Conservation (phyloP, 2,329 filamentous ascomycete species). For the Clonostachys rosea region DNA sequence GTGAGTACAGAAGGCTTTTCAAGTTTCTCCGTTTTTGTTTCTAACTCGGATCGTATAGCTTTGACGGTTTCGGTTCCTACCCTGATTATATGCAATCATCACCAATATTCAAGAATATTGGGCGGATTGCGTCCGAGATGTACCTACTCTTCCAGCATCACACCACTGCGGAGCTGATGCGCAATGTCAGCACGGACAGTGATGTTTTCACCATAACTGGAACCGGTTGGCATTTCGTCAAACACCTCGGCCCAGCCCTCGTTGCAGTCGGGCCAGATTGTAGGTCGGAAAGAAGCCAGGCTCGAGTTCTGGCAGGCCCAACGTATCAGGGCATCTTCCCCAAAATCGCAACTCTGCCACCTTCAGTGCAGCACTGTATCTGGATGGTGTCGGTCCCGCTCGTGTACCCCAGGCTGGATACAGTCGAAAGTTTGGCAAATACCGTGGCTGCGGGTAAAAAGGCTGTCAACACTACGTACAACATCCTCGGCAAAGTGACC, state of each 20-base stretch:
- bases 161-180: conserved; percentile 88
- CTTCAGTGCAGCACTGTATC: conserved; percentile 92
- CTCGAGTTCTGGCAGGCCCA: conserved; percentile 89
- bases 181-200: conserved; percentile 80
- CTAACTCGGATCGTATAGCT: conserved; percentile 44
- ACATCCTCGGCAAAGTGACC: conserved; percentile 90
- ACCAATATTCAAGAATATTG: conserved; percentile 97
- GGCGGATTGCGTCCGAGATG: conserved; percentile 92
- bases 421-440: conserved; percentile 84
- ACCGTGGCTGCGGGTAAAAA: conserved; percentile 95
- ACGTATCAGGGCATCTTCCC: conserved; percentile 98
- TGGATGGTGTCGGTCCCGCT: conserved; percentile 93
- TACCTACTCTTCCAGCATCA: conserved; percentile 98
- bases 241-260: conserved; percentile 87
- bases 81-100: conserved; percentile 98
- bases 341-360: conserved; percentile 85
- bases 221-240: conserved; percentile 98
- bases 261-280: conserved; percentile 89
- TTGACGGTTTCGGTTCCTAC: conserved; percentile 95
- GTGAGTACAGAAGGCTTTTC: conserved; percentile 51
- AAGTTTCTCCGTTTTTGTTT: not conserved
- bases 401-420: conserved; percentile 86
- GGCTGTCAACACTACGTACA: conserved; percentile 93
- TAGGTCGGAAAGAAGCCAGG: conserved; percentile 83
- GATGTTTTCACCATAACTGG: conserved; percentile 97